Conservation (phyloP, 2,329 filamentous ascomycete species). For the Arachnopeziza araneosa region DNA sequence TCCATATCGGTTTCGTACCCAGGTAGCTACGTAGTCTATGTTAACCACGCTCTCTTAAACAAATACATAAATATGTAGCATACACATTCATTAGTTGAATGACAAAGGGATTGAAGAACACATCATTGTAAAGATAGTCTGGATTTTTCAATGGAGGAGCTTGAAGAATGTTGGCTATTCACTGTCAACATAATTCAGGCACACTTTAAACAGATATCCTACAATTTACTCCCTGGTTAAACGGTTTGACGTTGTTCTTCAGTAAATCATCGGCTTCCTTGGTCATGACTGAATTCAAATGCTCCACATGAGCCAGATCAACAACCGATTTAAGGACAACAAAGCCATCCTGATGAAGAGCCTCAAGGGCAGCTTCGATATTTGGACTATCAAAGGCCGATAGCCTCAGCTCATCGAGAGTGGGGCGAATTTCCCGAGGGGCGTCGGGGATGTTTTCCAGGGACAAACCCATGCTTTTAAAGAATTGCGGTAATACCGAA, state of each 20-base stretch:
- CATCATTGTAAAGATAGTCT: constrained; percentile 32
- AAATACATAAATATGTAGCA: constrained; percentile 9
- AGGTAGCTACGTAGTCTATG: constrained; percentile 30
- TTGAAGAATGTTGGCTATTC: constrained; percentile 36
- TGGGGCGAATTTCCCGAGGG: constrained; percentile 19
- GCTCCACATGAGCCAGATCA: constrained; percentile 31
- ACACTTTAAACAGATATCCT: not conserved
- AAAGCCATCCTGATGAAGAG: constrained; percentile 34
- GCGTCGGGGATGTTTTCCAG: constrained; percentile 6
- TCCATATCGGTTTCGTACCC: constrained; percentile 36
- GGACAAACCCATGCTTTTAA: not conserved
- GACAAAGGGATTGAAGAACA: constrained; percentile 38
- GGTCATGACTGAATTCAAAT: constrained; percentile 32
- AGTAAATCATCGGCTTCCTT: constrained; percentile 32
- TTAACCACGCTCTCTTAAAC: not conserved
- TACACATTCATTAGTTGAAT: constrained; percentile 36
- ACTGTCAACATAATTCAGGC: not conserved
- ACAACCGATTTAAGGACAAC: constrained; percentile 35
- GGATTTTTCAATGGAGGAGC: constrained; percentile 32
- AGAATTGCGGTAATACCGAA: not conserved
- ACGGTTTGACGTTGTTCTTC: constrained; percentile 26
- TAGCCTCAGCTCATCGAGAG: constrained; percentile 22
- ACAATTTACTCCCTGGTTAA: constrained; percentile 35
- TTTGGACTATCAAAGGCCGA: constrained; percentile 25
- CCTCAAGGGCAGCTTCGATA: constrained; percentile 32